Evolutionary conservation across 768 basidiomycete genomes (phyloP).

Genomic region (Hypholoma sublateritium): DNA sequence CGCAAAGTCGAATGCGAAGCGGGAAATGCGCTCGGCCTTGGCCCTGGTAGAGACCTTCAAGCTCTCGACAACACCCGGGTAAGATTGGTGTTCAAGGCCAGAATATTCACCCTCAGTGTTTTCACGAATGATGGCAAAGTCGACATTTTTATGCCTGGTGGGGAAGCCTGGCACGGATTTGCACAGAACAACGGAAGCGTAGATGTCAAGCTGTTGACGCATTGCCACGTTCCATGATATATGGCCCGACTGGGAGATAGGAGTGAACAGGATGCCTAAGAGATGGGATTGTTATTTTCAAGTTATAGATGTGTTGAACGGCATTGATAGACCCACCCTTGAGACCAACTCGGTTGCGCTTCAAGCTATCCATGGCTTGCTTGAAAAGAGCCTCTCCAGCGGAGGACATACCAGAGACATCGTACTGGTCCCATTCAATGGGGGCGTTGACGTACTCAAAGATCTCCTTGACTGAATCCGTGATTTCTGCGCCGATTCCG

Average conservation of each 20-base stretch:
- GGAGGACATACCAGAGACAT: conserved; percentile 95
- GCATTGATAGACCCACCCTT: conserved; percentile 66
- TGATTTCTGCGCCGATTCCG: conserved; percentile 96
- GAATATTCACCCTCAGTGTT: conserved; percentile 99
- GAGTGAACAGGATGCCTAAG: conserved; percentile 96
- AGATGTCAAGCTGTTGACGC: conserved; percentile 99
- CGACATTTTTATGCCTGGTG: conserved; percentile 94
- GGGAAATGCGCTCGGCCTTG: conserved; percentile 94
- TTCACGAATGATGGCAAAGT: conserved; percentile 99
- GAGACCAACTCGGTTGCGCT: conserved; percentile 95
- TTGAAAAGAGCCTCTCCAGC: conserved; percentile 94
- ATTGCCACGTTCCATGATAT: conserved; percentile 99
- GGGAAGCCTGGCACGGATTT: conserved; percentile 96
- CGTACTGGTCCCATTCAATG: conserved; percentile 98
- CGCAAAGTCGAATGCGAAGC: conserved; percentile 99
- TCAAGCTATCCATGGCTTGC: conserved; percentile 96
- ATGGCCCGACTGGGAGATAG: conserved; percentile 93
- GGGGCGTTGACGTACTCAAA: conserved; percentile 97
- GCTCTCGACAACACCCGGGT: conserved; percentile 94
- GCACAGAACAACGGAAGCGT: conserved; percentile 97
- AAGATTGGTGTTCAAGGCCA: conserved; percentile 96
- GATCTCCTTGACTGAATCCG: conserved; percentile 98
- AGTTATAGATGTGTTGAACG: conserved; percentile 1
- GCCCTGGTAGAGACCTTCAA: conserved; percentile 95
- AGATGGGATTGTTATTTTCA: conserved; percentile 7